Conservation (phyloP, 345 rosid genomes). For the Eucalyptus rudis region DNA sequence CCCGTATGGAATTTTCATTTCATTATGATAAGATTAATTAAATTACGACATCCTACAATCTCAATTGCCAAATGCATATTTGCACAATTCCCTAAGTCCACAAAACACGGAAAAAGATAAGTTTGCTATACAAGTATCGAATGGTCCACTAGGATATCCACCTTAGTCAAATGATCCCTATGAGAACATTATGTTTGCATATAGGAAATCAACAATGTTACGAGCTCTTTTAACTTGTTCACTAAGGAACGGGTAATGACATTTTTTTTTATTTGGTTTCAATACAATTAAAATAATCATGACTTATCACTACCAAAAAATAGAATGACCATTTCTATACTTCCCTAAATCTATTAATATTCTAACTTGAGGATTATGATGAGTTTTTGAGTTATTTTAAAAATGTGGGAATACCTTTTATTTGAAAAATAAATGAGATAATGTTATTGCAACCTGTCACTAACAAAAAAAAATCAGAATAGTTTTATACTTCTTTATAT, state of each 20-base stretch:
- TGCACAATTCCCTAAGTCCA: not conserved
- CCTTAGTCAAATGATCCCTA: not conserved
- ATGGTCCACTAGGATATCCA: fast-evolving
- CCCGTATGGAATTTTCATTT: not conserved
- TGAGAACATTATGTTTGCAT: not conserved
- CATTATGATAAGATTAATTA: not conserved
- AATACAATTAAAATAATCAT: not conserved
- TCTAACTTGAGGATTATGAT: not conserved
- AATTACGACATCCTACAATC: not conserved
- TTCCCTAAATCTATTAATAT: not conserved
- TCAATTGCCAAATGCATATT: not conserved
- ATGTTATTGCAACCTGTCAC: not conserved
- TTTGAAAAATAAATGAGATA: not conserved
- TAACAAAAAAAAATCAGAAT: not conserved
- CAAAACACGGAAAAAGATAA: fast-evolving
- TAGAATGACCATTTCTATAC: not conserved
- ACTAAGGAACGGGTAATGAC: not conserved
- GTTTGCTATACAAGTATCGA: not conserved
- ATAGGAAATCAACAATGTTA: not conserved
- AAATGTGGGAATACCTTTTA: not conserved
- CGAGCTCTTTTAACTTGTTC: fast-evolving
- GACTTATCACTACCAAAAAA: not conserved
- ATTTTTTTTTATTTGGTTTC: not conserved
- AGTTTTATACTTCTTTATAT: not conserved
- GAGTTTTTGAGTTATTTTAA: not conserved